phyloP scores from a whole-genome alignment of 768 basidiomycete genomes.

The Exidia glandulosa region DNA sequence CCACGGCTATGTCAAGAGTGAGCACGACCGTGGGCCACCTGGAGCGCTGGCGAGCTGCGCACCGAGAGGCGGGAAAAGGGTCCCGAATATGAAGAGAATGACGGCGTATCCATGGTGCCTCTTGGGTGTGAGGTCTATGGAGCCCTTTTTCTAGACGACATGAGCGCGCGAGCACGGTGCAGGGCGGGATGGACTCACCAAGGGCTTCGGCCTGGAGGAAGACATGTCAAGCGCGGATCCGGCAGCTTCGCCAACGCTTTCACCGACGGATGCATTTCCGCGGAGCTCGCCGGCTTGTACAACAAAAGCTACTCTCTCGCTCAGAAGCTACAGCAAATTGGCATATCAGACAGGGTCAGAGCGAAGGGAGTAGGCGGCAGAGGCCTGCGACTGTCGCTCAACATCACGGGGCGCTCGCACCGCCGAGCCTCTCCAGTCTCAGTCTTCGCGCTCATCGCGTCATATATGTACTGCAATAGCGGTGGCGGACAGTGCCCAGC shows the following conservation, averaged over 20 bases:
- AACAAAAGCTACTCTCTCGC: too few relatives aligned
- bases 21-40: slow-evolving; percentile 1
- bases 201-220: not conserved
- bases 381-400: too few relatives aligned
- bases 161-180: not conserved
- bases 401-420: too few relatives aligned
- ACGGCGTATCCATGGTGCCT: slow-evolving; percentile 73
- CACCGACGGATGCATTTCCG: not conserved
- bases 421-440: too few relatives aligned
- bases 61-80: slow-evolving; percentile 88
- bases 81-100: slow-evolving; percentile 78
- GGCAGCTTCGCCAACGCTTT: not conserved
- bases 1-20: slow-evolving; percentile 53
- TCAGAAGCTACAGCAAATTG: too few relatives aligned
- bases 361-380: too few relatives aligned
- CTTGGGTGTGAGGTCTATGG: slow-evolving; percentile 34
- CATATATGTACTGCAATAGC: too few relatives aligned
- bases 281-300: not conserved
- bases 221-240: not conserved
- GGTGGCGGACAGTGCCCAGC: too few relatives aligned
- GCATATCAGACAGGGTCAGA: too few relatives aligned
- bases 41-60: slow-evolving; percentile 11
- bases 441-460: too few relatives aligned
- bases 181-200: not conserved
- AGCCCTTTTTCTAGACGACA: not conserved